A percentile compares a stretch with the other conserved stretches of the same genome.
Conservation (phyloP, 1,139 yeast species). For the Blastobotrys buckinghamii region DNA sequence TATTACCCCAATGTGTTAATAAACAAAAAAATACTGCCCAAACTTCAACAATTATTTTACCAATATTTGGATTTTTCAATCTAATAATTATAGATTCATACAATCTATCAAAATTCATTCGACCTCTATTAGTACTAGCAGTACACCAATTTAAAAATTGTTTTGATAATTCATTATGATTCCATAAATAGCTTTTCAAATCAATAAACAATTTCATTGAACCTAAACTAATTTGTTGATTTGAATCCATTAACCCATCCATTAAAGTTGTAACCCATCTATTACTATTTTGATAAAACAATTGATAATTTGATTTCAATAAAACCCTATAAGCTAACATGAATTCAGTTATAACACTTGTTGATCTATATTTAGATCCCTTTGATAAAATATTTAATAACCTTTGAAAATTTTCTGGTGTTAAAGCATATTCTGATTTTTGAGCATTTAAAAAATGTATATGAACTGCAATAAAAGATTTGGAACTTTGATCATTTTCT, state of each 20-base stretch:
- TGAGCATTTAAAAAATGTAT: constrained; percentile 26
- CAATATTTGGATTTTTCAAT: neutral
- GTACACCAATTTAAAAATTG: neutral
- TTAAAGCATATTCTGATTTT: constrained; percentile 20
- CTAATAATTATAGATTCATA: neutral
- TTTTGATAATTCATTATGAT: neutral
- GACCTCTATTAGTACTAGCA: neutral
- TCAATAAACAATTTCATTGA: constrained; percentile 19
- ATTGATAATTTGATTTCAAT: constrained; percentile 14
- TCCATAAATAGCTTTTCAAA: neutral
- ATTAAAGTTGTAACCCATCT: constrained; percentile 25
- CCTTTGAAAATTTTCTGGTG: constrained; percentile 20
- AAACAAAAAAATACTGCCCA: constrained; percentile 2
- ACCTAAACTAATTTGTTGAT: constrained; percentile 18
- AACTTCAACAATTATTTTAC: neutral
- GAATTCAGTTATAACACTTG: constrained; percentile 23
- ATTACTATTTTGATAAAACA: constrained; percentile 19
- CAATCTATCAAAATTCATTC: neutral
- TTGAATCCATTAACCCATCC: constrained; percentile 19
- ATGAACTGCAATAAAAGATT: constrained; percentile 24
- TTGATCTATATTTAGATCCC: constrained; percentile 22
- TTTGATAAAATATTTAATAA: constrained; percentile 18
- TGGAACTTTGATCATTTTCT: constrained; percentile 17
- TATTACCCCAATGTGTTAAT: constrained; percentile 1
- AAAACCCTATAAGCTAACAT: constrained; percentile 18